Evolutionary conservation across 257 asterid species (phyloP), one percentile per base, ranked within the genome.

Genomic region (Buddleja alternifolia): DNA sequence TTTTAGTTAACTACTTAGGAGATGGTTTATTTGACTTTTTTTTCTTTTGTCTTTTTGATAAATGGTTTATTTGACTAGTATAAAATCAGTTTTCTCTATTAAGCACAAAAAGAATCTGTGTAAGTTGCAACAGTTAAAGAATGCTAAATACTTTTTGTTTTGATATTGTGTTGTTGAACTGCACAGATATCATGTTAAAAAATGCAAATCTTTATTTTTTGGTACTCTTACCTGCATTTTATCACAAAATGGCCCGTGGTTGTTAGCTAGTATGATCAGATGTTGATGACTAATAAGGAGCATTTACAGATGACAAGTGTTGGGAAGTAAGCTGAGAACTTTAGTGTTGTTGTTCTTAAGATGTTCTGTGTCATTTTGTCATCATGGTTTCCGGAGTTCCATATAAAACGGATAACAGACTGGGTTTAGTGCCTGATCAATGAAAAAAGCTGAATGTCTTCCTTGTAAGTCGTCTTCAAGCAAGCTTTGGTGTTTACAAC

Each of bases 121-220:
- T n/a, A n/a, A n/a, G n/a, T n/a, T 25, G 7, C 6, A 6, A 23
- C 8, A 54, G 25, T 48, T 10, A 25, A 24, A 60, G 11, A 16
- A 58, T 40, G 55, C 16, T 50, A 41, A 14, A 23, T 53, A 44
- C 41, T 42, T 8, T 42, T 41, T 45, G 20, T n/a, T n/a, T 7
- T 60, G 37, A 60, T 39, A 20, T 10, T 60, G 60, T 53, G 68
- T 69, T 0, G 39, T 70, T 12, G 23, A 70, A 29, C 17, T 66
- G 70, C 37, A 15, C 37, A 10, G 51, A 15, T 17, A 55, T 15
- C 20, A 8, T 24, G 37, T 36, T 16, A 24, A 14, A 52, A 62
- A 59, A 48, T 69, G 10, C 15, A 29, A 39, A 32, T 9, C 15
- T 66, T 20, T 36, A 20, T 64, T 29, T 58, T 20, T 23, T 61